These are phyloP conservation scores for Fusarium nygamai DNA, from an alignment of 2,329 filamentous ascomycete genomes.

Conservation along the genomic window DNA sequence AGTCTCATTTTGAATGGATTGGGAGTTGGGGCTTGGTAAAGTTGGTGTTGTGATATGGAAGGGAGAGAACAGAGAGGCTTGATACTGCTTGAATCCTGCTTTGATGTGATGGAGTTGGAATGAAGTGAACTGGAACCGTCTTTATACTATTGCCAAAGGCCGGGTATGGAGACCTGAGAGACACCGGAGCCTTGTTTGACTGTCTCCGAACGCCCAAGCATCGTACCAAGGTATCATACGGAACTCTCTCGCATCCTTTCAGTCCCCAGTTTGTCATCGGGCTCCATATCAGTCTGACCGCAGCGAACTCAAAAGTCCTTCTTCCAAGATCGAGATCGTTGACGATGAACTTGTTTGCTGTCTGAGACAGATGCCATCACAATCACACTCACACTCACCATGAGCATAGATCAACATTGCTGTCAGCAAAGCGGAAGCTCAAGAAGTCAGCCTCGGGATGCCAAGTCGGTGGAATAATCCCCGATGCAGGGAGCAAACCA, in stretches of 20 bases:
- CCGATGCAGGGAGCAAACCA: not conserved
- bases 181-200: not conserved
- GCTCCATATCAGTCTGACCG: too few relatives aligned
- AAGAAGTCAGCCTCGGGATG: fast-evolving
- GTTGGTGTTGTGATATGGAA: not conserved
- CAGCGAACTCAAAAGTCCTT: fast-evolving
- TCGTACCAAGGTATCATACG: fast-evolving
- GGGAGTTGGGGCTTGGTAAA: not conserved
- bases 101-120: not conserved
- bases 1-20: not conserved
- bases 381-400: fast-evolving
- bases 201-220: fast-evolving
- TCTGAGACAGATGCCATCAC: not conserved
- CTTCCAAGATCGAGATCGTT: not conserved
- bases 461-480: not conserved
- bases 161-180: fast-evolving
- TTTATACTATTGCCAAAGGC: not conserved
- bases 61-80: not conserved
- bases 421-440: not conserved
- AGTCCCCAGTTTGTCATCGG: too few relatives aligned
- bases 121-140: fast-evolving
- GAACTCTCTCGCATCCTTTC: fast-evolving
- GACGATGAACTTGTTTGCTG: fast-evolving
- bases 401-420: not conserved
- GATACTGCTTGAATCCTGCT: not conserved